Evolutionary conservation across 148 eudicot species (phyloP).

Genomic region (Rhododendron molle): DNA sequence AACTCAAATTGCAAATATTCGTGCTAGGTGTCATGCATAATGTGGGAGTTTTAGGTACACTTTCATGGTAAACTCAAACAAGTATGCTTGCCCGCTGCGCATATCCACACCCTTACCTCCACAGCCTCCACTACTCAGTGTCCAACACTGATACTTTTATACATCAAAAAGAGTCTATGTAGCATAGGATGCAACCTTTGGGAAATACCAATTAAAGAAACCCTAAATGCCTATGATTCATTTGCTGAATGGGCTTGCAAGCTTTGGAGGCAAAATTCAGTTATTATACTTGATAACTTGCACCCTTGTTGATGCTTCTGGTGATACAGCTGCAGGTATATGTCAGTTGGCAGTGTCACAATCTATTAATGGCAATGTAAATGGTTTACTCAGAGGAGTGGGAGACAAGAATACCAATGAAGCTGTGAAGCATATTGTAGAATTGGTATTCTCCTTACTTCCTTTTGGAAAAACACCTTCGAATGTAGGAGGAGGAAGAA

Average conservation of each 20-base stretch:
- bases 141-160: not conserved
- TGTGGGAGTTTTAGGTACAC: not conserved
- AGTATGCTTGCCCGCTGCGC: not conserved
- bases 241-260: not conserved
- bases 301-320: slow-evolving; percentile 12
- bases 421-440: slow-evolving; percentile 72
- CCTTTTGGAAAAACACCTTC: not conserved
- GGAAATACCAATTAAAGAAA: not conserved
- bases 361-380: slow-evolving; percentile 52
- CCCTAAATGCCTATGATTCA: not conserved
- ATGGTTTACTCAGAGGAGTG: slow-evolving; percentile 41
- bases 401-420: slow-evolving; percentile 46
- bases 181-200: not conserved
- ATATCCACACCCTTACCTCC: not conserved
- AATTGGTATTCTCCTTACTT: slow-evolving; percentile 52
- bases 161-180: not conserved
- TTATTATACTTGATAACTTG: not conserved
- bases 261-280: not conserved
- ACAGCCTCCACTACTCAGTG: not conserved
- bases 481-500: not conserved
- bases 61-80: not conserved
- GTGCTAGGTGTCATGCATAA: not conserved
- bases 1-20: not conserved
- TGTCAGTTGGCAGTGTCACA: slow-evolving; percentile 37
- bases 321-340: slow-evolving; percentile 37